phyloP scores from a whole-genome alignment of 768 basidiomycete genomes.

The Hysterangium stoloniferum region DNA sequence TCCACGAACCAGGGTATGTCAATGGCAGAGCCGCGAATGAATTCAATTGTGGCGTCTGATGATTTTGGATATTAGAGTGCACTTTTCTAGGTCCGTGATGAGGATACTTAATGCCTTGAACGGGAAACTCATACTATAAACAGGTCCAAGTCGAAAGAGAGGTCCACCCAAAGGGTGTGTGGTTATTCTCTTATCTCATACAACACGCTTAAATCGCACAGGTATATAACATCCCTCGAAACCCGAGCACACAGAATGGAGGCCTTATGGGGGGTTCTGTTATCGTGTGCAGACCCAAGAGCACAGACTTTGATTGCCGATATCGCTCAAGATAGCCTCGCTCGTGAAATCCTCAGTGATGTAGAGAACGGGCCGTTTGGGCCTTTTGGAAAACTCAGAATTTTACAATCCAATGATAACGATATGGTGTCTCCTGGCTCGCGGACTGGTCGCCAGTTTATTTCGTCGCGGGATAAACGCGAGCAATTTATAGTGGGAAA shows the following conservation, averaged over 20 bases:
- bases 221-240: slow-evolving; percentile 88
- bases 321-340: slow-evolving; percentile 61
- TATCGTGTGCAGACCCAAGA: slow-evolving; percentile 44
- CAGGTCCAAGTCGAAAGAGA: slow-evolving; percentile 64
- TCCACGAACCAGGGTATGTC: slow-evolving; percentile 16
- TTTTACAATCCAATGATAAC: slow-evolving; percentile 1
- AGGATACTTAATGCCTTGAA: slow-evolving; percentile 8
- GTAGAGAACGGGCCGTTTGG: slow-evolving; percentile 78
- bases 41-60: neutral
- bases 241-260: slow-evolving; percentile 85
- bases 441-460: neutral
- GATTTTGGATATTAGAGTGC: slow-evolving; percentile 39
- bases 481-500: neutral
- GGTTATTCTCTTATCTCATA: neutral
- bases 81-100: slow-evolving; percentile 47
- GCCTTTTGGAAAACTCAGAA: slow-evolving; percentile 17
- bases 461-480: neutral
- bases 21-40: neutral
- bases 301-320: slow-evolving; percentile 34
- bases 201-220: neutral
- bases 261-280: slow-evolving; percentile 75
- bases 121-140: slow-evolving; percentile 7
- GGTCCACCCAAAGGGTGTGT: slow-evolving; percentile 69
- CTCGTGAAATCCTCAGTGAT: slow-evolving; percentile 70
- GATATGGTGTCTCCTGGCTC: neutral